Evolutionary conservation across 2,329 filamentous ascomycete species (phyloP).

Genomic region (Camptophora hylomeconis): DNA sequence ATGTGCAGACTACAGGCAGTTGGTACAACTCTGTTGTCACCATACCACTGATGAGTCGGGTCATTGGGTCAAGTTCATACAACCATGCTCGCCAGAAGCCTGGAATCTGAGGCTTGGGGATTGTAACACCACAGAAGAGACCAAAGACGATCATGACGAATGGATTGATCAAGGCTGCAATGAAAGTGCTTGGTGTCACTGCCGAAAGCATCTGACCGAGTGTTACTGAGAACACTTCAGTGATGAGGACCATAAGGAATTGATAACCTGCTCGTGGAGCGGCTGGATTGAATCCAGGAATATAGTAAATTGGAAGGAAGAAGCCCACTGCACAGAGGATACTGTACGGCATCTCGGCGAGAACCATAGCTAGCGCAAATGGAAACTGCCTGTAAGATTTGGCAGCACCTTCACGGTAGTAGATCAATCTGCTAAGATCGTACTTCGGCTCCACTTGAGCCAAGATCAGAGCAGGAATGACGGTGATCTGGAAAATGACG

Average conservation of each 20-base stretch:
- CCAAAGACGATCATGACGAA: conserved; percentile 72
- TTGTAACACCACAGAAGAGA: conserved; percentile 78
- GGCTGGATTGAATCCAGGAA: conserved; percentile 57
- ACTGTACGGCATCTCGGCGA: conserved; percentile 75
- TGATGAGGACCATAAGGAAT: conserved; percentile 73
- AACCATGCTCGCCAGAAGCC: conserved; percentile 68
- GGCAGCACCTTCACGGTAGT: conserved; percentile 71
- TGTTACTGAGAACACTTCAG: conserved; percentile 72
- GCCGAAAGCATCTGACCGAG: conserved; percentile 65
- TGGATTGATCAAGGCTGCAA: conserved; percentile 67
- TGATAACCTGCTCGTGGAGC: conserved; percentile 65
- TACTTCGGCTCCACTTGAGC: conserved; percentile 77
- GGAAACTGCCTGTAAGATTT: conserved; percentile 77
- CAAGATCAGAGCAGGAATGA: conserved; percentile 71
- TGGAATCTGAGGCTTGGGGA: conserved; percentile 65
- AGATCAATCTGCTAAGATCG: conserved; percentile 64
- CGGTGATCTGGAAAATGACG: conserved; percentile 75
- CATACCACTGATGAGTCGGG: conserved; percentile 66
- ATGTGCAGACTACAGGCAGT: conserved; percentile 47
- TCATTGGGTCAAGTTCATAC: conserved; percentile 74
- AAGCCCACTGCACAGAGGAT: conserved; percentile 68
- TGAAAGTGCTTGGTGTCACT: conserved; percentile 64
- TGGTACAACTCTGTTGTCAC: conserved; percentile 64
- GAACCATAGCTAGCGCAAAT: conserved; percentile 64
- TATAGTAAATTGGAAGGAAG: conserved; percentile 74